Evolutionary conservation across 441 rosid genomes (phyloP), one percentile per base, ranked within the genome.

Genomic region (Adansonia grandidieri): DNA sequence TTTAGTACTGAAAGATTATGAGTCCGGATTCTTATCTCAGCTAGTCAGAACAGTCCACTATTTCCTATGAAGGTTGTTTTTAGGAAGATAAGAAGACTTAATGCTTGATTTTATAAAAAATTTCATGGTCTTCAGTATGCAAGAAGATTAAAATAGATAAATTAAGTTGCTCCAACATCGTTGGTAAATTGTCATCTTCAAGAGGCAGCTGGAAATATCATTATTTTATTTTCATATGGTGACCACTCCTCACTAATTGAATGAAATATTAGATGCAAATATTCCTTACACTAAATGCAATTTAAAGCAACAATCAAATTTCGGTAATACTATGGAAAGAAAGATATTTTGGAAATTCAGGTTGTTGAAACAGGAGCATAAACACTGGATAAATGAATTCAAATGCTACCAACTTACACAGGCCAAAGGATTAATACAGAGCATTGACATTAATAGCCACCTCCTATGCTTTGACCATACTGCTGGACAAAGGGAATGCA

Each of bases 371-470:
- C 45, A 54, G 50, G 56, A 56, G 75, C 17, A 76, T 13, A 76
- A 47, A 51, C 11, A 19, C 47, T 3, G 28, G 11, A 17, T 11
- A 51, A 65, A 64, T 45, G 11, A 51, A 51, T 64, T 11, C 17
- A 24, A 64, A 63, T 73, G 40, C 22, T 10, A 82, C 76, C 63
- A 60, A 84, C 95, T 91, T 86, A 96, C 98, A 84, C 98, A 96
- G 48, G 96, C 92, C 75, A 94, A 47, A 82, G 98, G 97, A 82
- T 90, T 94, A 79, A 94, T 94, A 73, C 96, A 88, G 42, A 94
- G 90, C 98, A 96, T 92, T 79, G 99, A 92, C 98, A 94, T 96
- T 80, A 96, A 80, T 81, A 94, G 90, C 99, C 98, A 96, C 82
- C 97, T 89, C 81, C 97, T 82, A 79, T 94, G 98, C 87, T 91